Evolutionary conservation across 306 rosid species (phyloP), one percentile per base, ranked within the genome.

Genomic region (Prunus mongolica): DNA sequence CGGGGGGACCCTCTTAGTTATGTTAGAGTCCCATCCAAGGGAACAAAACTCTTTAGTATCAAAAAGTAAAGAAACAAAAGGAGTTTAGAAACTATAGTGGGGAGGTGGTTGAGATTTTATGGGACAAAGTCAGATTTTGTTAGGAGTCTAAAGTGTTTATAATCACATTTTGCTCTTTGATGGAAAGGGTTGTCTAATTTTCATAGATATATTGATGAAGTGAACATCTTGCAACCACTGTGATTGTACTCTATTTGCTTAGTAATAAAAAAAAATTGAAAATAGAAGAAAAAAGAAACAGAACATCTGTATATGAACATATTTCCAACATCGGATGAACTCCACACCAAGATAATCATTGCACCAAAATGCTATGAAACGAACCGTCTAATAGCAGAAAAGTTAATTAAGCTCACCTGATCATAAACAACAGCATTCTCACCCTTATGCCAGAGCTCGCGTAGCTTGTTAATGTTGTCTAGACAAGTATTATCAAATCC

Each of bases 381-480:
- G 1, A 2, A 19, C 67, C 56, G 24, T 22, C 24, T 22, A 22
- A 22, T 22, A 22, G 24, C 24, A 67, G 45, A 34, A 85, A 45
- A 2, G 54, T 24, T 72, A 58, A 44, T 55, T 54, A 72, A 64
- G 47, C 85, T 81, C 55, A 89, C 93, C 78, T 87, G 87, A 71
- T 85, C 87, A 81, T 89, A 90, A 61, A 89, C 72, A 49, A 87
- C 80, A 72, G 93, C 90, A 81, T 84, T 87, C 82, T 55, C 84
- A 66, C 81, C 73, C 73, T 67, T 80, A 51, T 69, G 83, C 91
- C 89, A 85, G 73, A 77, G 78, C 61, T 89, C 78, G 5, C 81
- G 79, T 45, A 89, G 82, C 83, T 82, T 91, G 81, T 81, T 87
- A 45, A 89, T 77, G 20, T 82, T 81, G 64, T 82, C 86, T 69